Base-by-base conservation (phyloP, 345 rosid genomes). In the Microthlaspi erraticum region DNA sequence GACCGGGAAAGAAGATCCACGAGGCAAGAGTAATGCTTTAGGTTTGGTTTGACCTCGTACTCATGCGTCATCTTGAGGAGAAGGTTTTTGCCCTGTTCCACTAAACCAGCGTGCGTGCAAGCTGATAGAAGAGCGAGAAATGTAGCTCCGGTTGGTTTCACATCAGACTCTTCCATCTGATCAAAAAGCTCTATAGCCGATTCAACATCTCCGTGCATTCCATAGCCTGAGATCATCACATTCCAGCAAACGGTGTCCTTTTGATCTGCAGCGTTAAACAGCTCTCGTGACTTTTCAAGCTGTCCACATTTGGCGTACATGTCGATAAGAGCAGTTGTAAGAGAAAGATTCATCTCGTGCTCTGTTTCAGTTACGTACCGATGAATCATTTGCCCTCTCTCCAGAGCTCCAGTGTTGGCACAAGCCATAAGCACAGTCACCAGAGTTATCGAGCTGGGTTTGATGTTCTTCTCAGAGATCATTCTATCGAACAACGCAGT, bases 241-340 rank as follows among this genome's bases (percentile, higher is more conserved):
- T 88, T 88, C 88, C 89, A 88, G 52, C 82, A 85, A 42, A 88
- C 70, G 2, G 49, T 60, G 70, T 86, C 95, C 67, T 80, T 85
- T 23, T 80, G 80, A 19, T 77, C 72, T 73, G 81, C 74, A 13
- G 75, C 77, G 65, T 80, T 43, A 26, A 89, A 86, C 60, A 89
- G 41, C 17, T 82, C 77, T 71, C 87, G 64, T 2, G 87, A 80
- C 72, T 81, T 82, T 39, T 81, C 81, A 23, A 83, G 83, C 11
- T 82, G 79, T 36, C 95, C 90, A n/a, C 88, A 83, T 75, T 89
- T 89, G 20, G 88, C 88, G 32, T 85, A 83, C 96, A 87, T 87
- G 78, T 87, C 86, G 41, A 85, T 78, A 63, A 87, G 70, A 31
- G 96, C 80, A 55, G 90, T 80, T 57, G 79, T 68, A 46, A 89